Evolutionary conservation across 2,329 filamentous ascomycete species (phyloP).

Genomic region (Penicillium sp.): DNA sequence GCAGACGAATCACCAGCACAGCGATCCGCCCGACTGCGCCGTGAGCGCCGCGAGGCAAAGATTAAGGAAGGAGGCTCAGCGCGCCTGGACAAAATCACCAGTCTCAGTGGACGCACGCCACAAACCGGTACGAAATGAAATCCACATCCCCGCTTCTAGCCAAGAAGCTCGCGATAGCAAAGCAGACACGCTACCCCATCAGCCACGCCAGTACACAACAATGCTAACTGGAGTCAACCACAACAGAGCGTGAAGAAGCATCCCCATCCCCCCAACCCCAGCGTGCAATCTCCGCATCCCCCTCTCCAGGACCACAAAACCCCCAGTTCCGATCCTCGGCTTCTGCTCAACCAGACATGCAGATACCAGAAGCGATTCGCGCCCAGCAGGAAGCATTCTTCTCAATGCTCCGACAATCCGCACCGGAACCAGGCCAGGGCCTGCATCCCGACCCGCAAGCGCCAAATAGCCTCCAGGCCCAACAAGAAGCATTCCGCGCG

Average conservation of each 20-base stretch:
- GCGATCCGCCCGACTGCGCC: slow-evolving; percentile 57
- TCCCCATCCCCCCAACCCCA: slow-evolving; percentile 21
- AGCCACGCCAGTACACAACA: not conserved
- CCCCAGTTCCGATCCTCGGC: slow-evolving; percentile 20
- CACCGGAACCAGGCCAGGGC: slow-evolving; percentile 19
- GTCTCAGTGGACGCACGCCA: slow-evolving; percentile 54
- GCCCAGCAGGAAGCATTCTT: slow-evolving; percentile 45
- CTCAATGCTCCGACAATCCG: slow-evolving; percentile 37
- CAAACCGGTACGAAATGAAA: slow-evolving; percentile 33
- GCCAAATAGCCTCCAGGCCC: slow-evolving; percentile 24
- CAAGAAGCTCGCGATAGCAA: not conserved
- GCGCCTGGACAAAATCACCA: slow-evolving; percentile 61
- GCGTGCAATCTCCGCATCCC: slow-evolving; percentile 24
- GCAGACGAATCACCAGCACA: slow-evolving; percentile 49
- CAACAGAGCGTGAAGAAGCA: slow-evolving; percentile 26
- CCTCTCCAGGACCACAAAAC: slow-evolving; percentile 25
- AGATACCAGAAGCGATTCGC: slow-evolving; percentile 34
- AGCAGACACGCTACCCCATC: not conserved
- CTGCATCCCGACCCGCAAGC: slow-evolving; percentile 14
- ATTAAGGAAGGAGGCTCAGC: slow-evolving; percentile 58
- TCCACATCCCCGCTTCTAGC: not conserved
- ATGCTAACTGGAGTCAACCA: slow-evolving; percentile 8
- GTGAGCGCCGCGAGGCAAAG: slow-evolving; percentile 63
- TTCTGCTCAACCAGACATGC: slow-evolving; percentile 23
- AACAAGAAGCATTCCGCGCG: slow-evolving; percentile 45